Base-by-base conservation (phyloP, 2,329 filamentous ascomycete species). In the Scopulariopsis brevicaulis region DNA sequence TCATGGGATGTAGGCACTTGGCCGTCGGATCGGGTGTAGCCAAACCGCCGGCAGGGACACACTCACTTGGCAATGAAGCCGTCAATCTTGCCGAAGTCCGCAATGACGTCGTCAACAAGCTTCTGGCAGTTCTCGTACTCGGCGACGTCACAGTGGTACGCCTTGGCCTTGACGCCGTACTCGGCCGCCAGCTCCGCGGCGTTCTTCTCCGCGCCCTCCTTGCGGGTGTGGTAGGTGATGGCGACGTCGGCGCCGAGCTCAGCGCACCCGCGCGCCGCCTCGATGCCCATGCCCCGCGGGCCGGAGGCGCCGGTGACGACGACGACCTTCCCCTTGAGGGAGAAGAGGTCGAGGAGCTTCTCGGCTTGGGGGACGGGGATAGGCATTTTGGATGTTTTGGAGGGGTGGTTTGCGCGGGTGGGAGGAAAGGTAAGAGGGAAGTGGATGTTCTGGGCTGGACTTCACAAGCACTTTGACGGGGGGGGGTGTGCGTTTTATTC, bases 11-110 rank as follows among this genome's bases (percentile, higher is more conserved):
- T 32, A 4, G 28, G 28, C 28, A 8, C 4, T 32, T 14, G n/a
- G 40, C 28, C 28, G 28, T 8, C 8, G 28, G 28, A 32, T 32
- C 28, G 28, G 28, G 28, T 32, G n/a, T n/a, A n/a, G n/a, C n/a
- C n/a, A n/a, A n/a, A n/a, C n/a, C n/a, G n/a, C n/a, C n/a, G n/a
- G n/a, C 28, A 32, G 28, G 28, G 28, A 8, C 28, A 32, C 28
- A 82, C 86, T 48, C 80, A 85, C 70, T 91, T 90, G 65, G 87
- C 87, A 57, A 91, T 80, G 64, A 91, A 89, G 61, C 85, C 81
- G 63, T 90, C 87, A 59, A 90, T 82, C 54, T 83, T 82, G 65
- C 85, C 84, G 67, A 91, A 92, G 67, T 92, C 88, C 63, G 76
- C 74, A 67, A 87, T 78, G 62, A 91, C 84, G 40, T 90, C 82